A percentile compares a stretch with the other conserved stretches of the same genome.
These are phyloP conservation scores for Oenanthe javanica DNA, from an alignment of 140 eudicot genomes.

Conservation along the genomic window DNA sequence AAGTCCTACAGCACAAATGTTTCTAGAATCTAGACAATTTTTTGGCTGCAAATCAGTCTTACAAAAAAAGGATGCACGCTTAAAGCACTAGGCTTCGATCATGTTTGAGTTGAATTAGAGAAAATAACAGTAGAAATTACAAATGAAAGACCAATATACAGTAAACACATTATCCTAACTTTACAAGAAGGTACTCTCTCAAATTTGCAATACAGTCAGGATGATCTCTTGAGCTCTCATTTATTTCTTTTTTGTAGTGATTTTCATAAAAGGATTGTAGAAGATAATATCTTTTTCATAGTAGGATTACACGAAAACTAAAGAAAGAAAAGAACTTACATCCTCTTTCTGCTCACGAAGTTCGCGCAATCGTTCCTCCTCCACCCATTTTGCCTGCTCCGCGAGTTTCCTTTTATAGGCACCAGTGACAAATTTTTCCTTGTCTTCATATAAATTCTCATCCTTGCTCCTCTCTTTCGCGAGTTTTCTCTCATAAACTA, in stretches of 20 bases:
- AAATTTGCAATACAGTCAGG: background rate
- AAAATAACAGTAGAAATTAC: background rate
- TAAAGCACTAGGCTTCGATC: background rate
- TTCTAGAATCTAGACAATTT: background rate
- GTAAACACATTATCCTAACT: background rate
- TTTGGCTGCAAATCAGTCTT: background rate
- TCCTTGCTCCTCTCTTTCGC: constrained; percentile 89
- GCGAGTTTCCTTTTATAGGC: constrained; percentile 95
- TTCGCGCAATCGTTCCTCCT: constrained; percentile 80
- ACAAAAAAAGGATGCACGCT: background rate
- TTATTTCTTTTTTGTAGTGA: background rate
- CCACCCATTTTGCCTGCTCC: constrained; percentile 86
- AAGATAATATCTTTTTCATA: background rate
- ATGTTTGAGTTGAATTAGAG: background rate
- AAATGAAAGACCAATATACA: background rate
- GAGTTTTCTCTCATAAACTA: constrained; percentile 79
- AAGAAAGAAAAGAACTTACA: constrained; percentile 38
- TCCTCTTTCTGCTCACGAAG: constrained; percentile 85
- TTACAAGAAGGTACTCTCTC: background rate
- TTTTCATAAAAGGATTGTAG: background rate
- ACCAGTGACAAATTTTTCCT: constrained; percentile 80
- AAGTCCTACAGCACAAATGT: background rate
- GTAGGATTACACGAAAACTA: background rate
- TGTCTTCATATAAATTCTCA: constrained; percentile 68
- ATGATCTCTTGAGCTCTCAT: background rate